A percentile compares a stretch with the other conserved stretches of the same genome.
Evolutionary conservation across 164 flowering plant genomes (phyloP).

Genomic region (Vitis amurensis): DNA sequence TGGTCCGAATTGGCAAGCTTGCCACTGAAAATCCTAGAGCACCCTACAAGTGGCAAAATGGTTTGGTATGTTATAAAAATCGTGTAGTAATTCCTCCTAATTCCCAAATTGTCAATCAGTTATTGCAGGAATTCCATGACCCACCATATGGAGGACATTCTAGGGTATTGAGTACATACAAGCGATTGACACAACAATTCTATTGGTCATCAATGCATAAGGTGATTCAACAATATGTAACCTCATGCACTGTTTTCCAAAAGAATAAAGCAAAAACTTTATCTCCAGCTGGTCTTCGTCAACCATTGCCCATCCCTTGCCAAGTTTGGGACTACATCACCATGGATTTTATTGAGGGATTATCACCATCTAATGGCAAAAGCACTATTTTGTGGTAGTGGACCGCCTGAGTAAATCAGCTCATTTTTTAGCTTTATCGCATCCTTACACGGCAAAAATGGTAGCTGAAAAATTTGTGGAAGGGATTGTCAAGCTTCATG

Average conservation of each 20-base stretch:
- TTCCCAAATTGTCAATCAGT: neutral
- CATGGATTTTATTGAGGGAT: slow-evolving; percentile 3
- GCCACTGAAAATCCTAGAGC: neutral
- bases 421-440: neutral
- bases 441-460: neutral
- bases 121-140: slow-evolving; percentile 1
- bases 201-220: neutral
- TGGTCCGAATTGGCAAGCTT: neutral
- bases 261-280: neutral
- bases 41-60: neutral
- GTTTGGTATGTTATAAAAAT: neutral
- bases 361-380: neutral
- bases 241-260: neutral
- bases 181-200: neutral
- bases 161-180: neutral
- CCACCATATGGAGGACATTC: neutral
- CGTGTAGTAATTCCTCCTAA: neutral
- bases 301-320: neutral
- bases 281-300: neutral
- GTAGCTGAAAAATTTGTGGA: neutral
- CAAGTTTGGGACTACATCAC: neutral
- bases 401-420: neutral
- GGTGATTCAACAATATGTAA: neutral
- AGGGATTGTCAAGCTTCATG: neutral
- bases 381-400: neutral